Evolutionary conservation across 169 alveolate genomes (phyloP), one percentile per base, ranked within the genome.

Genomic region (Plasmodium gallinaceum): DNA sequence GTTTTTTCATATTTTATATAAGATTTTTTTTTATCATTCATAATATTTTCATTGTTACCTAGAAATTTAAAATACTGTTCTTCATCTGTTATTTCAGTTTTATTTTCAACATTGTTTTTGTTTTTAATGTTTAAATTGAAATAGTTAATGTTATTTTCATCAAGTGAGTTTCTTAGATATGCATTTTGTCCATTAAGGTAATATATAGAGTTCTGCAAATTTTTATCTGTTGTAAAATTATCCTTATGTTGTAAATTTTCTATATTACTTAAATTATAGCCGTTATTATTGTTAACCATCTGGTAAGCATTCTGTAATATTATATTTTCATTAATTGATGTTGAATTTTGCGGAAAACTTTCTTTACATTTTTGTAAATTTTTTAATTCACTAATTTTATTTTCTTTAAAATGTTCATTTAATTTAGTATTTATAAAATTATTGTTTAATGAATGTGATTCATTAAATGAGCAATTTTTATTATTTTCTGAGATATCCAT

Each of bases 371-470:
- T 78, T 60, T 64, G 54, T 9, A 69, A 18, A 22, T 37, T 24
- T 39, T 14, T 57, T 64, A 52, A 16, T 64, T 64, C 61, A 58
- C 65, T 65, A 32, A 64, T 37, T 26, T 45, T 78, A 5, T 64
- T 78, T 26, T 64, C 80, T 46, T 78, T 78, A 16, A 78, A n/a
- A 3, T 78, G 89, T 9, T 22, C 65, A 46, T 46, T 66, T 51
- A 78, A 24, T 8, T 58, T 78, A 0, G 62, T 24, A 10, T 62
- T 22, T 16, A 78, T 74, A 24, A 22, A 51, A 37, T 14, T 78
- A 18, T 78, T 78, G 52, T 62, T 75, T 78, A 78, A 48, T 51
- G 76, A 32, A 9, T 52, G 70, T 16, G 65, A 16, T 10, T 78
- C 70, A 57, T 70, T 52, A 51, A 64, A 46, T 66, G 68, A 69